These are phyloP conservation scores for Arabidopsis hybrid DNA, from an alignment of 441 rosid genomes.

Conservation along the genomic window DNA sequence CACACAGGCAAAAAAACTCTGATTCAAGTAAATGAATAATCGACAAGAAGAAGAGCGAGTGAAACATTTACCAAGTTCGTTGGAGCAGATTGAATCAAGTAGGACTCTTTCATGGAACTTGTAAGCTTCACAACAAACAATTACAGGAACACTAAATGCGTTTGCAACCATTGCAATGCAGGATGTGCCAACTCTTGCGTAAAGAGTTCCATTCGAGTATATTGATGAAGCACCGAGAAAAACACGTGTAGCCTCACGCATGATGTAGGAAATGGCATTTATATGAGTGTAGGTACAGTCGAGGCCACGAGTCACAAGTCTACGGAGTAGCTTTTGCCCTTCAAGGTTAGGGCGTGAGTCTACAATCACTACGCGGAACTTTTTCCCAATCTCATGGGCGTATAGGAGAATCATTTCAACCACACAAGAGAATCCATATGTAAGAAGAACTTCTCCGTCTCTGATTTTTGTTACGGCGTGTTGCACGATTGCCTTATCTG, in stretches of 20 bases:
- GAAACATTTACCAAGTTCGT: slow-evolving; percentile 60
- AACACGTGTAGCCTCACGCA: slow-evolving; percentile 66
- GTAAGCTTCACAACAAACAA: slow-evolving; percentile 77
- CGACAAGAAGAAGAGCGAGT: background rate
- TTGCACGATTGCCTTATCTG: slow-evolving; percentile 69
- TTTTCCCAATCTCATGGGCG: slow-evolving; percentile 66
- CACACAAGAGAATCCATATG: slow-evolving; percentile 70
- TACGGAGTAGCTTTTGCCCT: slow-evolving; percentile 65
- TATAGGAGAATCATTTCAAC: slow-evolving; percentile 72
- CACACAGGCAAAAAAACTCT: background rate
- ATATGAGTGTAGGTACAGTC: slow-evolving; percentile 73
- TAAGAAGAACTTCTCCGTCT: slow-evolving; percentile 78
- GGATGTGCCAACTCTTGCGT: slow-evolving; percentile 71
- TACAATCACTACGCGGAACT: slow-evolving; percentile 63
- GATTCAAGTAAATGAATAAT: background rate
- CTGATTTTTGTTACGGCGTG: slow-evolving; percentile 69
- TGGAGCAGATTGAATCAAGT: slow-evolving; percentile 76
- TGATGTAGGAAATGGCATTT: slow-evolving; percentile 66
- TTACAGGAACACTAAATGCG: slow-evolving; percentile 65
- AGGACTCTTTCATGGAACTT: slow-evolving; percentile 79
- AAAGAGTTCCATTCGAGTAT: slow-evolving; percentile 68
- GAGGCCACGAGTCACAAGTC: slow-evolving; percentile 60
- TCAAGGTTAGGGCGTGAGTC: slow-evolving; percentile 69
- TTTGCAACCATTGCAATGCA: slow-evolving; percentile 76
- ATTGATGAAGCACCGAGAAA: slow-evolving; percentile 73